These are phyloP conservation scores for Simmondsia chinensis DNA, from an alignment of 148 eudicot genomes.

Conservation along the genomic window DNA sequence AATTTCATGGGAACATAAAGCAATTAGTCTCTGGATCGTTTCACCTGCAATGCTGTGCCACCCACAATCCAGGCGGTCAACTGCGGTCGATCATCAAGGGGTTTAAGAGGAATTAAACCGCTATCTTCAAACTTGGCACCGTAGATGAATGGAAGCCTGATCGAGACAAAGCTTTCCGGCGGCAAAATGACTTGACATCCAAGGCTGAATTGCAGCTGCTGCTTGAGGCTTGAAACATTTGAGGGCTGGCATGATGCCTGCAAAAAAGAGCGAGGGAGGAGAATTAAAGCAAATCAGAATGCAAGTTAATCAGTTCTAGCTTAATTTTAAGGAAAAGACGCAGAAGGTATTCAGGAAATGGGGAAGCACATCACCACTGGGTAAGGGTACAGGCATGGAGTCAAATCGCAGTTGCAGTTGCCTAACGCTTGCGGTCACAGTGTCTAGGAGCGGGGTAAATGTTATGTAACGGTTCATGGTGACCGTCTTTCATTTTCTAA, in stretches of 20 bases:
- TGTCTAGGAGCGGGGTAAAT: no score
- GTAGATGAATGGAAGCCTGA: constrained; percentile 85
- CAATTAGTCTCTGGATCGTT: constrained; percentile 26
- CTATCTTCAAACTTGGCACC: constrained; percentile 56
- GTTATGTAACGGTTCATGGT: no score
- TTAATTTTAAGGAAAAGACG: no score
- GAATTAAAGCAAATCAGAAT: not conserved
- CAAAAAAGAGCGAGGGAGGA: constrained; percentile 7
- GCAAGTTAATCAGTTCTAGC: not conserved
- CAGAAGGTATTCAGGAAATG: no score
- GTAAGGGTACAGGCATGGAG: no score
- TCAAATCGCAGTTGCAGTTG: no score
- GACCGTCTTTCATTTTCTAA: no score
- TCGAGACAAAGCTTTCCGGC: constrained; percentile 87
- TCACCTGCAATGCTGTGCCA: constrained; percentile 63
- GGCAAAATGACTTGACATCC: constrained; percentile 81
- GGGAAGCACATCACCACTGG: no score
- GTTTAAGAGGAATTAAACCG: constrained; percentile 48
- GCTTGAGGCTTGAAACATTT: constrained; percentile 33
- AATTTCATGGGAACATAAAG: constrained; percentile 2
- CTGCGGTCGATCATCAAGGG: constrained; percentile 71
- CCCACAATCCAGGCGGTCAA: constrained; percentile 67
- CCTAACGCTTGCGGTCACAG: no score
- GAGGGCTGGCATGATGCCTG: constrained; percentile 57
- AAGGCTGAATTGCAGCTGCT: constrained; percentile 60